Base-by-base conservation (phyloP, 257 asterid genomes). In the Plantago major region DNA sequence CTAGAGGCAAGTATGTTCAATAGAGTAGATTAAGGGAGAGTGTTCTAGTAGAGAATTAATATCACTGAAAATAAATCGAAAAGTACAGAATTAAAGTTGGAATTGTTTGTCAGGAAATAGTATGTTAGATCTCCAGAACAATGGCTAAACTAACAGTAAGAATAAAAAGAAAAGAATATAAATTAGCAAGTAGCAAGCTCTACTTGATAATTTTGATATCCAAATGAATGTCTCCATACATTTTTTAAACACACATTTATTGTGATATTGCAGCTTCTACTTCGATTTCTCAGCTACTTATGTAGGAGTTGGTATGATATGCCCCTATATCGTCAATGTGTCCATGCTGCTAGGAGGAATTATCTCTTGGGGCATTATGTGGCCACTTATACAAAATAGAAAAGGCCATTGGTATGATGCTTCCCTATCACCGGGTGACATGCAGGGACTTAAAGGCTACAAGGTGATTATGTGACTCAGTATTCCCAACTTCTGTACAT, bases 271-370 rank as follows among this genome's bases (percentile, higher is more conserved):
- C 73, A 72, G 77, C 43, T 72, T 82, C 56, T 82, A 79, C 71
- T 82, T 82, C 54, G 85, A 82, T 67, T 82, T 82, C 83, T 79
- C 85, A 15, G 63, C 85, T 3, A 79, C 83, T n/a, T 82, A 82
- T 38, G 81, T 82, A 15, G 88, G 88, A 19, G 81, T 77, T 67
- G 88, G 88, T 19, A 82, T 82, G 88, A 82, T 82, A 11, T 82
- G 88, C 59, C 85, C 88, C 1, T 73, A 79, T 56, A 74, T 82
- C 55, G 77, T 82, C 11, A 82, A 79, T 33, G 17, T 79, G 12
- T 84, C 89, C 8, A 63, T 84, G 51, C 75, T 84, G 10, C 26
- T 79, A 5, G 93, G 93, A 54, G 49, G 73, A 17, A 46, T 82
- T 18, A 53, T 82, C 22, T 79, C 88, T 0, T 79, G 85, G 83